Evolutionary conservation across 257 asterid genomes (phyloP).

Genomic region (Apocynum venetum): DNA sequence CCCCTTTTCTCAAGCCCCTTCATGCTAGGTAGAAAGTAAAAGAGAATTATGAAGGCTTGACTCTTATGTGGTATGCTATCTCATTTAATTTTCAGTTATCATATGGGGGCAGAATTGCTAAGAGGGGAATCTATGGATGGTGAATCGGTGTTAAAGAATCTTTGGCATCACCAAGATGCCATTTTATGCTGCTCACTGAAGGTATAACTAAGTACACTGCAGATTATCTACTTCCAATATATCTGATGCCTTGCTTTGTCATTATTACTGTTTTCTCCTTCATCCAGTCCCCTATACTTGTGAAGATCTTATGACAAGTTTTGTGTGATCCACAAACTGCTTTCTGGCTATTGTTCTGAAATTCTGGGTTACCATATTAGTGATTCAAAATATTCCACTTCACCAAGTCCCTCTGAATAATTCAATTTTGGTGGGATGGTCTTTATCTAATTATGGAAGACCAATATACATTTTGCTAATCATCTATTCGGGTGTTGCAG

Average conservation of each 20-base stretch:
- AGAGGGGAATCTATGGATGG: conserved; percentile 41
- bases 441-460: background rate
- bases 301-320: background rate
- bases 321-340: background rate
- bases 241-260: background rate
- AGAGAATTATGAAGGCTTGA: background rate
- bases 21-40: background rate
- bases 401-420: no score
- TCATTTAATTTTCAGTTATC: conserved; percentile 45
- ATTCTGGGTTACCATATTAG: no score
- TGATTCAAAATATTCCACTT: no score
- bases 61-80: background rate
- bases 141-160: conserved; percentile 67
- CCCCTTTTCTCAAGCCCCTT: background rate
- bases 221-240: background rate
- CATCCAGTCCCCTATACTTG: background rate
- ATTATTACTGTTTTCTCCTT: background rate
- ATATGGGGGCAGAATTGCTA: conserved; percentile 69
- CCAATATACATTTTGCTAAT: background rate
- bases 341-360: background rate
- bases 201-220: conserved; percentile 34
- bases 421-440: no score
- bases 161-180: conserved; percentile 97
- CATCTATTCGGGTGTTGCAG: conserved; percentile 33
- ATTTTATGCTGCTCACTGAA: conserved; percentile 90